Evolutionary conservation across 2,329 filamentous ascomycete species (phyloP).

Genomic region (Sporothrix luriei): DNA sequence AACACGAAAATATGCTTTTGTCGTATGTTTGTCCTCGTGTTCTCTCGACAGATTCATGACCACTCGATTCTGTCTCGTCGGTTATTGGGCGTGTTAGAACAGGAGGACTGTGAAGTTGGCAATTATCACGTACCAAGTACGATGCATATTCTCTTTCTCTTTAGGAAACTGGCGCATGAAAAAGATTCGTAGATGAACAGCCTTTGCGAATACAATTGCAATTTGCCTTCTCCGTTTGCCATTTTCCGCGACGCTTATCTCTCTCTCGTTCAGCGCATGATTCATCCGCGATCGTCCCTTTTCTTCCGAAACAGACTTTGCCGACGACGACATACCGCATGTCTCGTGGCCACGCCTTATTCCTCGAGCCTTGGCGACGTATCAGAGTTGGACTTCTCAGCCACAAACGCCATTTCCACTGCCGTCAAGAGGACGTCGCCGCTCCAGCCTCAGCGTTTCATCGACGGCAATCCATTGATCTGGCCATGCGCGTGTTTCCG

Average conservation of each 20-base stretch:
- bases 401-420: background rate
- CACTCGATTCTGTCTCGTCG: no score
- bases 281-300: background rate
- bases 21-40: no score
- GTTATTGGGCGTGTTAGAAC: no score
- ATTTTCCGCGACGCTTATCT: background rate
- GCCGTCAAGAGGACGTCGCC: no score
- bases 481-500: slow-evolving; percentile 12
- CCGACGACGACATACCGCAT: background rate
- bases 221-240: background rate
- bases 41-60: no score
- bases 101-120: no score
- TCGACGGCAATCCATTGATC: background rate
- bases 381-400: background rate
- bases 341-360: background rate
- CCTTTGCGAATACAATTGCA: background rate
- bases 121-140: no score
- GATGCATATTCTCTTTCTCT: no score
- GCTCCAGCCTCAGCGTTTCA: slow-evolving; percentile 16
- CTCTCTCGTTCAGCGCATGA: background rate
- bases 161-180: no score
- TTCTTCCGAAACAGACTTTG: slow-evolving; percentile 3
- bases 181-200: no score
- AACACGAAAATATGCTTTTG: background rate
- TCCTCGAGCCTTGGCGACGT: background rate